A percentile compares a stretch with the other conserved stretches of the same genome.
These are phyloP conservation scores for Drechslerella stenobrocha DNA, from an alignment of 2,329 filamentous ascomycete species.

Conservation along the genomic window DNA sequence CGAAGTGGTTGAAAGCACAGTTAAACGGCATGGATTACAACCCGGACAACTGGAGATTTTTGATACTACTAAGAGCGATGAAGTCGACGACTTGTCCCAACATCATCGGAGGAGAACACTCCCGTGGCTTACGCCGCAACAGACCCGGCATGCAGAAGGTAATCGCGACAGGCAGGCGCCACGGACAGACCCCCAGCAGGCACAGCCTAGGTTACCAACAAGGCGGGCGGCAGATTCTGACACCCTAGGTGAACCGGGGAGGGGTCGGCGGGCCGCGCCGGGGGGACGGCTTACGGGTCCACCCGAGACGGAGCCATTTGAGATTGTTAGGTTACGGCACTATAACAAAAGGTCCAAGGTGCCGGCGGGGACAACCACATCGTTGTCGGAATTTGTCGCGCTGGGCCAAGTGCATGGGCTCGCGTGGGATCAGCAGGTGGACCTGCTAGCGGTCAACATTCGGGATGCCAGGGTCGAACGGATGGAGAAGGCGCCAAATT, in stretches of 20 bases:
- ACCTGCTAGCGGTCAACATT: constrained; percentile 51
- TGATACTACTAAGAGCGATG: not conserved
- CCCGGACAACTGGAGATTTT: not conserved
- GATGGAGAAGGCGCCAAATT: constrained; percentile 48
- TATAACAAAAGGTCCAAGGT: constrained; percentile 21
- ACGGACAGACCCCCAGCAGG: constrained; percentile 11
- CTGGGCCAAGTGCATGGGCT: constrained; percentile 41
- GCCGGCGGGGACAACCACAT: constrained; percentile 23
- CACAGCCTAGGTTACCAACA: constrained; percentile 1
- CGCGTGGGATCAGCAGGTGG: constrained; percentile 50
- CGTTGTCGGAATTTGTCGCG: constrained; percentile 52
- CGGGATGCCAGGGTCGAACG: constrained; percentile 36
- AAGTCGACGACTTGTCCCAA: not conserved
- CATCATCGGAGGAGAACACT: constrained; percentile 10
- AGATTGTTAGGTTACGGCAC: constrained; percentile 13
- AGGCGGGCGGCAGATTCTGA: not conserved
- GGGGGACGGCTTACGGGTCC: not conserved
- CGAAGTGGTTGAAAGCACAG: constrained; percentile 13
- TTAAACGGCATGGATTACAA: not conserved
- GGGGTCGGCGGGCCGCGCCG: not conserved
- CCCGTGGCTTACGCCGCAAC: constrained; percentile 29
- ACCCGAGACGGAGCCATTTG: constrained; percentile 15
- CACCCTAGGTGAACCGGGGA: not conserved
- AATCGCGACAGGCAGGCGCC: not conserved
- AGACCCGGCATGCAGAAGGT: not conserved